A percentile compares a stretch with the other conserved stretches of the same genome.
Conservation (phyloP, 805 yeast genomes). For the Wickerhamiella bombiphila region DNA sequence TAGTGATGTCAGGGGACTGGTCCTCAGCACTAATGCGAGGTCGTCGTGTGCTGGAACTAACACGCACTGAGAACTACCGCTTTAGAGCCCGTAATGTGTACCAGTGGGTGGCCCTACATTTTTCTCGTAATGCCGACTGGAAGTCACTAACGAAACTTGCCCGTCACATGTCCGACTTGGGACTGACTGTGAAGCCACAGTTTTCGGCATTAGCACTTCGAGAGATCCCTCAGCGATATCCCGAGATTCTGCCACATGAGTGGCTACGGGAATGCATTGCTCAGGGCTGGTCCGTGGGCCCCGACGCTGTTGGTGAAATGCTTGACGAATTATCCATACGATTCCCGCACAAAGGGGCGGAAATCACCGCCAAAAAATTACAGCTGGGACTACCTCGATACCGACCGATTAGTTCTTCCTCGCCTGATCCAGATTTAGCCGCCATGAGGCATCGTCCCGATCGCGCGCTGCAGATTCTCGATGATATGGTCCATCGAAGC, state of each 20-base stretch:
- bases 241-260: slow-evolving; percentile 4
- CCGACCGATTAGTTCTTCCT: neutral
- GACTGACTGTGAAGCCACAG: slow-evolving; percentile 3
- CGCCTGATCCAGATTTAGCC: neutral
- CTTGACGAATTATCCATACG: neutral
- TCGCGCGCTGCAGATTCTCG: slow-evolving; percentile 4
- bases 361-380: neutral
- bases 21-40: neutral
- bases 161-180: slow-evolving; percentile 6
- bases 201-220: slow-evolving; percentile 10
- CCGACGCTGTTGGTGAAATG: neutral
- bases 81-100: slow-evolving; percentile 2
- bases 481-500: slow-evolving; percentile 9
- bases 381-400: neutral
- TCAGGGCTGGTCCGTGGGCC: slow-evolving; percentile 12
- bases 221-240: slow-evolving; percentile 9
- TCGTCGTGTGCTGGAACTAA: neutral
- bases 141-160: slow-evolving; percentile 7
- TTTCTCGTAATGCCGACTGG: slow-evolving; percentile 4
- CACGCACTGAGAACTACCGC: neutral
- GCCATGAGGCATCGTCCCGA: neutral
- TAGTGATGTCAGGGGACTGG: neutral
- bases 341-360: neutral
- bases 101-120: slow-evolving; percentile 6
- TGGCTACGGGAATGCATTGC: slow-evolving; percentile 13